These are phyloP conservation scores for Papiliotrema laurentii DNA, from an alignment of 1,284 basidiomycete genomes.

Conservation along the genomic window DNA sequence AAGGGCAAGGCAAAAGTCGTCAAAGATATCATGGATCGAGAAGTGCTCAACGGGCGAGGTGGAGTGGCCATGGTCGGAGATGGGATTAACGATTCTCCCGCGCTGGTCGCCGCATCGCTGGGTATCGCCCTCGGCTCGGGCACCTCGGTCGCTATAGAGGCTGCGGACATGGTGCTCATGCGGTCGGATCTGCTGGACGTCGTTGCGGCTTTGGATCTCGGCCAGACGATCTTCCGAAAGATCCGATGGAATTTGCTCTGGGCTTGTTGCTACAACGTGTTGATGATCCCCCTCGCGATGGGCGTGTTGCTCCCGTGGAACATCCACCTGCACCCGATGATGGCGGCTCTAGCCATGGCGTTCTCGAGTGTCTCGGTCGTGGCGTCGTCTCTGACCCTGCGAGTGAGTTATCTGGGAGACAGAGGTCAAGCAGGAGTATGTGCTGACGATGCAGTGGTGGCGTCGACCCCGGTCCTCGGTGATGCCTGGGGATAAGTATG, in stretches of 20 bases:
- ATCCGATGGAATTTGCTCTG: conserved; percentile 81
- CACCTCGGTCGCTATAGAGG: conserved; percentile 94
- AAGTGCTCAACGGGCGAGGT: conserved; percentile 55
- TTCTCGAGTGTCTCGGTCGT: conserved; percentile 96
- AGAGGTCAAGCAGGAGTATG: not conserved
- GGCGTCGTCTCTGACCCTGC: conserved; percentile 77
- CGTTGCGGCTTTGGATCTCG: conserved; percentile 89
- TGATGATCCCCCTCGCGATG: conserved; percentile 98
- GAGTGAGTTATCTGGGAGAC: conserved; percentile 37
- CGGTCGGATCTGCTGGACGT: conserved; percentile 93
- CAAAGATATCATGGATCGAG: conserved; percentile 67
- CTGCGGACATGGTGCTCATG: conserved; percentile 97
- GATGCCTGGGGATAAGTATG: conserved; percentile 56
- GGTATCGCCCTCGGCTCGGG: conserved; percentile 95
- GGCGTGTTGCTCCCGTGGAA: conserved; percentile 90
- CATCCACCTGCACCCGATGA: conserved; percentile 93
- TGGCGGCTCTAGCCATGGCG: conserved; percentile 96
- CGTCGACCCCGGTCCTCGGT: conserved; percentile 63
- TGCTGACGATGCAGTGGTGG: conserved; percentile 58
- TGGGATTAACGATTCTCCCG: conserved; percentile 98
- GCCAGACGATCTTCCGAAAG: conserved; percentile 80
- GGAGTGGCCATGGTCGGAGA: conserved; percentile 96
- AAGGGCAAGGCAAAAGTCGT: conserved; percentile 85
- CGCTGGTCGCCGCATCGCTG: conserved; percentile 87
- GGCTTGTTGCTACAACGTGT: conserved; percentile 88